These are phyloP conservation scores for Coemansia umbellata DNA, from an alignment of 192 early-diverging fungal species.

Conservation along the genomic window DNA sequence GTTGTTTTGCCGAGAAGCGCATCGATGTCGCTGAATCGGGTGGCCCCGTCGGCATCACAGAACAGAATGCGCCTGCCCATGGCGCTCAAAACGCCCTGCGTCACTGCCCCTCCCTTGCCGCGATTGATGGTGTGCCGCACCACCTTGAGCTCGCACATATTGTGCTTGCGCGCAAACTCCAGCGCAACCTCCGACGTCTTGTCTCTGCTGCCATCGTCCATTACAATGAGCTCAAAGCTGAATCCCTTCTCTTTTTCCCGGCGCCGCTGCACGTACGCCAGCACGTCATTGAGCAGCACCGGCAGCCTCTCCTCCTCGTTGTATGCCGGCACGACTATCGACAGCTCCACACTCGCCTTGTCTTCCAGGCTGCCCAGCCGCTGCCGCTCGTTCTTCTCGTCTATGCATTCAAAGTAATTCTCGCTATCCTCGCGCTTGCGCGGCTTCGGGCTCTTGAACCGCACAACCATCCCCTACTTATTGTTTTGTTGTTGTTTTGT, in stretches of 20 bases:
- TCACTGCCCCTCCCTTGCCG: conserved; percentile 93
- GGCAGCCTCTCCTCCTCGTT: conserved; percentile 85
- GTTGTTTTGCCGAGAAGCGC: conserved; percentile 50
- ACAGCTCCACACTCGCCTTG: conserved; percentile 54
- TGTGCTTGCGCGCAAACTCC: conserved; percentile 58
- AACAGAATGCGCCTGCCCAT: conserved; percentile 77
- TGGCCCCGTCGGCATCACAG: conserved; percentile 96
- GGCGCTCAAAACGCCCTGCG: conserved; percentile 80
- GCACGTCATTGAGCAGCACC: conserved; percentile 78
- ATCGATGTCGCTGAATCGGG: conserved; percentile 82
- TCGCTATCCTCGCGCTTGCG: conserved; percentile 47
- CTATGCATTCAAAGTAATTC: conserved; percentile 41
- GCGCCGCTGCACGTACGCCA: conserved; percentile 59
- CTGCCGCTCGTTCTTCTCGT: conserved; percentile 34
- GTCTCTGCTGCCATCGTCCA: conserved; percentile 91
- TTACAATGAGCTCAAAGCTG: conserved; percentile 82
- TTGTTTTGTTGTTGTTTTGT: neutral
- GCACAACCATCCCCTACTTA: conserved; percentile 29
- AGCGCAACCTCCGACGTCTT: conserved; percentile 65
- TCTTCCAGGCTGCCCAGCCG: conserved; percentile 23
- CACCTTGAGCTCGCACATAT: conserved; percentile 61
- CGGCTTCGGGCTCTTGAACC: conserved; percentile 41
- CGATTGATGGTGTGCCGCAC: conserved; percentile 78
- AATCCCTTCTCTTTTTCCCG: conserved; percentile 46
- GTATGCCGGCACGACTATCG: conserved; percentile 87